Base-by-base conservation (phyloP, 2,329 filamentous ascomycete genomes). In the Hypoxylon sp. region DNA sequence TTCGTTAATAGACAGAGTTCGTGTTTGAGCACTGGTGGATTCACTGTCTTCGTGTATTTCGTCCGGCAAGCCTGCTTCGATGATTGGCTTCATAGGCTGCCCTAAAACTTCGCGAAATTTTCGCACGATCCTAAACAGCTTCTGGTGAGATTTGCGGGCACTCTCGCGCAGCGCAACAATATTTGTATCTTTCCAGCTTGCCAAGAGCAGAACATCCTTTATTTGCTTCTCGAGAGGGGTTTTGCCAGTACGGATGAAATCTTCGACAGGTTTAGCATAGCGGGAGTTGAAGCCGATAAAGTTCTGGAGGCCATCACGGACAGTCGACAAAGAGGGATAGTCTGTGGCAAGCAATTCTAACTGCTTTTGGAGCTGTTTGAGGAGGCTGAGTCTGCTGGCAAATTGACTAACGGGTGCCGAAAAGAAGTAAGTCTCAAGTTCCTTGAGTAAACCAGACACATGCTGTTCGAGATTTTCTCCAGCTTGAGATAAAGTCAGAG, bases 161-260 rank as follows among this genome's bases (percentile, higher is more conserved):
- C 94, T 98, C 70, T 97, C 92, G 64, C 88, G 86, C 13, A 99
- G 79, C 1, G 92, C 91, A 43, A 89, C 88, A 60, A 99, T 96
- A 69, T 98, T 99, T 18, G 91, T 97, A 67, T 99, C 95, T 73
- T 96, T 97, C 96, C 96, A 99, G 74, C 92, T 97, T 6, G 93
- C 92, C 67, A 99, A 79, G 48, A 96, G 86, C 13, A 99, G 83
- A n/a, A 97, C 88, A 66, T 98, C 91, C 72, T 90, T 94, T 83
- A 98, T 91, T 55, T 92, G 87, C 75, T 92, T 97, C 73, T 98
- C 94, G n/a, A 98, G 81, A 0, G 83, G 81, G 5, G 81, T 78
- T 52, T 92, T 86, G n/a, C 88, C 90, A 40, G 84, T 85, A 17
- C 78, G 77, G 29, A 97, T 82, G 1, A 81, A 77, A 60, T 91